Conservation (phyloP, 768 basidiomycete species). For the Termitomyces sp. region DNA sequence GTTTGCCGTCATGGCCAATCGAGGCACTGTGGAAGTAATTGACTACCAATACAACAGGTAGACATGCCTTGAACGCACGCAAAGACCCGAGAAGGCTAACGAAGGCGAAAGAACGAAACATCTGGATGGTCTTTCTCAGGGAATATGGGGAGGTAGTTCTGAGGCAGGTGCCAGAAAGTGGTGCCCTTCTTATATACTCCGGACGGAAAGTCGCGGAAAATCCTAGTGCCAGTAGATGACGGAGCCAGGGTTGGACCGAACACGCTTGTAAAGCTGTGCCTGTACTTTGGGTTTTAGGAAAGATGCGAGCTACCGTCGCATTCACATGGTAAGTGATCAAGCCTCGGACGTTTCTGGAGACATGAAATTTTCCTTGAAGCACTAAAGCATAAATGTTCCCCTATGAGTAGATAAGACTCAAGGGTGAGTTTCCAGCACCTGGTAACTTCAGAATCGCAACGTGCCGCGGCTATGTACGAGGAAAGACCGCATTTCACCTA, state of each 20-base stretch:
- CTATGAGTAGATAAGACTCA: background rate
- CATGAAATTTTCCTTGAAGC: background rate
- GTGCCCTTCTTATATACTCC: slow-evolving; percentile 5
- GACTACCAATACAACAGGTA: background rate
- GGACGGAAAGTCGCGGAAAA: background rate
- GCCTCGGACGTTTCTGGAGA: background rate
- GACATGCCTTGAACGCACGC: background rate
- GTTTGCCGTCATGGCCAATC: slow-evolving; percentile 1
- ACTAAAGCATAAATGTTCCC: background rate
- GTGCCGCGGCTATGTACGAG: background rate
- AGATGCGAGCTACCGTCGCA: background rate
- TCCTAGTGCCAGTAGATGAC: background rate
- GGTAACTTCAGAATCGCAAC: background rate
- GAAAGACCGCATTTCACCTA: background rate
- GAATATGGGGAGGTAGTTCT: background rate
- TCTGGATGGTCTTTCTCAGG: background rate
- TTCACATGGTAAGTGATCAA: background rate
- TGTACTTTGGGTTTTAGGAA: too few species aligned
- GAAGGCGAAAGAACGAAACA: background rate
- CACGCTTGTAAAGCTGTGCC: background rate
- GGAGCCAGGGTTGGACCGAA: background rate
- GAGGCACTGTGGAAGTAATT: slow-evolving; percentile 16
- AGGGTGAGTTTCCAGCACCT: background rate
- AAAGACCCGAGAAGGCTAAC: slow-evolving; percentile 2
- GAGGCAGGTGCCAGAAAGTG: background rate